Conservation (phyloP, 306 rosid genomes). For the Calophaca sinica region DNA sequence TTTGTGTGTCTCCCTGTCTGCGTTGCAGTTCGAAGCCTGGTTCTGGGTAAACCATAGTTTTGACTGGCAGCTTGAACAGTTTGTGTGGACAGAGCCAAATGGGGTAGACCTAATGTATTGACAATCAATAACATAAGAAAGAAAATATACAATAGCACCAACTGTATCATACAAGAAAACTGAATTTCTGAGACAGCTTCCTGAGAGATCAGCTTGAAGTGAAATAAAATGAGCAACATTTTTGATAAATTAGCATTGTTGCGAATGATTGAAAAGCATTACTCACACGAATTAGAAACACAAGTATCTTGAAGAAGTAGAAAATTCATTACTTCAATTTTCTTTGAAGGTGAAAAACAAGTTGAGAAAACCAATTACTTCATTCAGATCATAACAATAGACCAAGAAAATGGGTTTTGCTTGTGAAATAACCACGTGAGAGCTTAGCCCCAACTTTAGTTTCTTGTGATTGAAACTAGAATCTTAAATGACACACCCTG, state of each 20-base stretch:
- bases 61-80: constrained; percentile 76
- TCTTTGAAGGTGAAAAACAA: constrained; percentile 5
- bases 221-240: constrained; percentile 23
- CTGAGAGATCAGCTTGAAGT: constrained; percentile 17
- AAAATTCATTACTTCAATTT: neutral
- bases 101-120: constrained; percentile 75
- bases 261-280: neutral
- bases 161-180: neutral
- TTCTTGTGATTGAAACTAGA: constrained; percentile 8
- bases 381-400: neutral
- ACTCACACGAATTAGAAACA: constrained; percentile 15
- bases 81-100: constrained; percentile 97
- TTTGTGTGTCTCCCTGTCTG: constrained; percentile 90
- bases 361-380: constrained; percentile 12
- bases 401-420: constrained; percentile 37
- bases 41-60: constrained; percentile 82
- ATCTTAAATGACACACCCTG: neutral
- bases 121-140: constrained; percentile 21
- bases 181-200: constrained; percentile 7
- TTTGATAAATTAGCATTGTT: constrained; percentile 9
- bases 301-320: neutral
- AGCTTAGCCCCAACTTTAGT: constrained; percentile 17
- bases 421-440: neutral
- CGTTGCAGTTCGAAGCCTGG: constrained; percentile 88
- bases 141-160: neutral